phyloP scores from a whole-genome alignment of 345 rosid genomes.

The Boechera divaricarpa region DNA sequence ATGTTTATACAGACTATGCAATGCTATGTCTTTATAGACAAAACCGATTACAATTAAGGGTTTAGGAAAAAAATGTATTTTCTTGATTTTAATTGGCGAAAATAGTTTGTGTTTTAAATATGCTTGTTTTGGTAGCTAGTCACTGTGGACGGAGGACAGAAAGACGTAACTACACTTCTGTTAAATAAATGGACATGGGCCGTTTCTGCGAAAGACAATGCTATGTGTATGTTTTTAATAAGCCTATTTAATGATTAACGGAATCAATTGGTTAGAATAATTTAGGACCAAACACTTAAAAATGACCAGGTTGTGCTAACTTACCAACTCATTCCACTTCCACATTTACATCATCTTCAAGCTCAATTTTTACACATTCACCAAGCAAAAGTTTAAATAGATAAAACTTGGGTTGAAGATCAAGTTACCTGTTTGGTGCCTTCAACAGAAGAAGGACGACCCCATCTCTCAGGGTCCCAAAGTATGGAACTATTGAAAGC shows the following conservation, averaged over 20 bases:
- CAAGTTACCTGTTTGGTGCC: constrained; percentile 65
- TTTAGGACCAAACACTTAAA: constrained; percentile 5
- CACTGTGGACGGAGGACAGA: background rate
- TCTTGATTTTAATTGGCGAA: constrained; percentile 2
- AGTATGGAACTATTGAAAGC: constrained; percentile 82
- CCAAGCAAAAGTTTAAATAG: background rate
- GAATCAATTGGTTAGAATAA: constrained; percentile 16
- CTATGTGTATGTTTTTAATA: background rate
- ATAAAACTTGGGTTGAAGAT: background rate
- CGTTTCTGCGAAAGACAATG: background rate
- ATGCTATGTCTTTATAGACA: background rate
- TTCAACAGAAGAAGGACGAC: constrained; percentile 74
- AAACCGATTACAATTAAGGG: background rate
- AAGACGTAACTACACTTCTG: background rate
- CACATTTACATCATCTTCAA: background rate
- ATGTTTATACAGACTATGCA: background rate
- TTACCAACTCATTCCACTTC: constrained; percentile 15
- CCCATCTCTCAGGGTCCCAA: constrained; percentile 95
- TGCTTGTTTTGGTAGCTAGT: background rate
- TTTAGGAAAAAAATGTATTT: background rate
- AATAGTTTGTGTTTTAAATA: background rate
- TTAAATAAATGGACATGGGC: background rate
- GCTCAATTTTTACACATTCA: background rate
- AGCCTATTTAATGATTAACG: constrained; percentile 10
- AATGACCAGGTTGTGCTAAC: background rate